phyloP scores from a whole-genome alignment of 768 basidiomycete genomes.

The Leccinum obscurum region DNA sequence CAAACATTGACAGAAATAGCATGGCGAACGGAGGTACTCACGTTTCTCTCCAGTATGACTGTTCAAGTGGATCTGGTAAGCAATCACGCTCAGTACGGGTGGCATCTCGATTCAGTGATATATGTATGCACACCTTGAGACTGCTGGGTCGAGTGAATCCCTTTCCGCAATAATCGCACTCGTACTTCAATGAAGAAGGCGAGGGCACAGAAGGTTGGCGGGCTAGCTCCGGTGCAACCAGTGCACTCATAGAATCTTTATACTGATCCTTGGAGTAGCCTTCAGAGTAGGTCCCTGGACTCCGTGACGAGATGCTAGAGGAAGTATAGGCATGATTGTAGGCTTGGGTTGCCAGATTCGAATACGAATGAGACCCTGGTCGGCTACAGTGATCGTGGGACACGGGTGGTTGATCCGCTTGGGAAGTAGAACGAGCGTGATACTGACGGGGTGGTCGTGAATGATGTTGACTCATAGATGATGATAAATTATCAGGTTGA shows the following conservation, averaged over 20 bases:
- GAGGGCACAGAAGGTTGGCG: slow-evolving; percentile 21
- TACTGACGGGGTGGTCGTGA: slow-evolving; percentile 22
- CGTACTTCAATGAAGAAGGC: slow-evolving; percentile 56
- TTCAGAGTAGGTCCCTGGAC: slow-evolving; percentile 22
- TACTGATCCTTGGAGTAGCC: slow-evolving; percentile 7
- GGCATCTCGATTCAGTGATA: slow-evolving; percentile 1
- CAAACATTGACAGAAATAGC: slow-evolving; percentile 13
- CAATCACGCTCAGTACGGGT: slow-evolving; percentile 10
- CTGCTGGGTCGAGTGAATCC: slow-evolving; percentile 83
- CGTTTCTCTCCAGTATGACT: slow-evolving; percentile 87
- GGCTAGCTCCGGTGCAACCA: slow-evolving; percentile 13
- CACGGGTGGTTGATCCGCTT: slow-evolving; percentile 26
- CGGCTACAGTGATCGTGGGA: slow-evolving; percentile 29
- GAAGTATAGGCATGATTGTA: slow-evolving; percentile 20
- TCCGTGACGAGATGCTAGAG: slow-evolving; percentile 21
- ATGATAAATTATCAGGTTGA: slow-evolving; percentile 24
- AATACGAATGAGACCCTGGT: slow-evolving; percentile 28
- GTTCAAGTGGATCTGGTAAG: slow-evolving; percentile 75
- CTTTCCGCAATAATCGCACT: slow-evolving; percentile 78
- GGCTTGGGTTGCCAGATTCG: slow-evolving; percentile 21
- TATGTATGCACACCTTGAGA: slow-evolving; percentile 54
- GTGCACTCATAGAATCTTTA: slow-evolving; percentile 14
- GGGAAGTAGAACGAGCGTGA: slow-evolving; percentile 31
- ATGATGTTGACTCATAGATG: slow-evolving; percentile 24
- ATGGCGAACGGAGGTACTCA: slow-evolving; percentile 38